A percentile compares a stretch with the other conserved stretches of the same genome.
Evolutionary conservation across 345 rosid species (phyloP).

Genomic region (Eutrema japonicum): DNA sequence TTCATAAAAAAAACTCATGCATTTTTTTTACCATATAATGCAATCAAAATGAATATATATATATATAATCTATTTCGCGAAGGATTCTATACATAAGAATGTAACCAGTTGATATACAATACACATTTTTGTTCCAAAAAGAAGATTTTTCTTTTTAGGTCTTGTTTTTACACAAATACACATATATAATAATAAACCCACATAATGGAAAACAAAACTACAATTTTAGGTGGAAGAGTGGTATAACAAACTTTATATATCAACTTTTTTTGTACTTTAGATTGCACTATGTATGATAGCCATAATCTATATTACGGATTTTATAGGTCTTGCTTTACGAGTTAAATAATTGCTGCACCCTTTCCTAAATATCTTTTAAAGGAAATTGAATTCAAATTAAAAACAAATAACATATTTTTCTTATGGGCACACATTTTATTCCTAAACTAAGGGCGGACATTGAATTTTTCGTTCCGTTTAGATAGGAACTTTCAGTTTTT

Average conservation of each 20-base stretch:
- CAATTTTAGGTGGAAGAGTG: constrained; percentile 28
- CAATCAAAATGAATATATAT: too few species aligned
- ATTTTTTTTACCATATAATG: too few species aligned
- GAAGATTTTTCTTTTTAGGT: too few species aligned
- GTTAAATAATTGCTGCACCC: constrained; percentile 22
- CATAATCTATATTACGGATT: constrained; percentile 28
- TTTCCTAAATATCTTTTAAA: background rate
- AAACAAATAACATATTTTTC: background rate
- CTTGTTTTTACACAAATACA: too few species aligned
- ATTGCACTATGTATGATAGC: constrained; percentile 36
- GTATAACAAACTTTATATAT: constrained; percentile 1
- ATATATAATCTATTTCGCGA: background rate
- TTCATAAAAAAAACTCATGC: too few species aligned
- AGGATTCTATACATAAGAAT: background rate
- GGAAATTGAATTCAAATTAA: constrained; percentile 12
- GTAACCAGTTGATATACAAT: background rate
- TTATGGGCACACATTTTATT: background rate
- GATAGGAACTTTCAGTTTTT: background rate
- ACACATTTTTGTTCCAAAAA: too few species aligned
- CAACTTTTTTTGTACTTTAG: constrained; percentile 30
- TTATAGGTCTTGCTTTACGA: constrained; percentile 33
- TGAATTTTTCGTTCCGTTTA: background rate
- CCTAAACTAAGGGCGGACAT: constrained; percentile 1
- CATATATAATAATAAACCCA: constrained; percentile 1
- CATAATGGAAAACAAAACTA: constrained; percentile 19